Percentiles rank a stretch among this genome's conserved stretches.
Evolutionary conservation across 768 basidiomycete species (phyloP).

Genomic region (Tricholomella constricta): DNA sequence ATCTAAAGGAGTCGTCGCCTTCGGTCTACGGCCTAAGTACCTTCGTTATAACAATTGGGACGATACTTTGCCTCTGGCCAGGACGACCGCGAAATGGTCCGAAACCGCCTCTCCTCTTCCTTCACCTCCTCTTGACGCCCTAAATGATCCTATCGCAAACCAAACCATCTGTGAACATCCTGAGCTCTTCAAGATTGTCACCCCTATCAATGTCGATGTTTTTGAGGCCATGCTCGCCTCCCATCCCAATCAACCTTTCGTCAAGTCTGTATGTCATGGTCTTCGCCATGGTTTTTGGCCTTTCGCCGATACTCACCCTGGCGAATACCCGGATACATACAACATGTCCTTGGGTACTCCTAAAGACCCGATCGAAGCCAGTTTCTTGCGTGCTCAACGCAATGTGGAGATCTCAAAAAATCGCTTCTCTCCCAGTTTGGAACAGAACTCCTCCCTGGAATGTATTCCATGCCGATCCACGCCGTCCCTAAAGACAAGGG

Average conservation of each 20-base stretch:
- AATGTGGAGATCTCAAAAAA: constrained; percentile 16
- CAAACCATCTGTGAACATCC: constrained; percentile 26
- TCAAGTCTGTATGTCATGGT: constrained; percentile 28
- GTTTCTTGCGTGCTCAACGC: constrained; percentile 25
- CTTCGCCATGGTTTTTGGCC: constrained; percentile 48
- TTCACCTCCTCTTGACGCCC: constrained; percentile 11
- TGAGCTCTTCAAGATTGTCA: constrained; percentile 35
- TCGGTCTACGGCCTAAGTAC: constrained; percentile 11
- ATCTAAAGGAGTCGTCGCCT: too few species aligned
- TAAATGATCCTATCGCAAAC: constrained; percentile 14
- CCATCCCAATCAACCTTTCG: constrained; percentile 45
- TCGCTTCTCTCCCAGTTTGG: constrained; percentile 13
- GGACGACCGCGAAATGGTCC: constrained; percentile 19
- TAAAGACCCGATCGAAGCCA: constrained; percentile 5
- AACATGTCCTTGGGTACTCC: constrained; percentile 19
- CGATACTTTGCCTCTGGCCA: background rate
- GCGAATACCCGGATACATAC: constrained; percentile 18
- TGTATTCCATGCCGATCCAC: constrained; percentile 13
- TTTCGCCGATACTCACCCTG: constrained; percentile 25
- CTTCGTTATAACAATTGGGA: constrained; percentile 19
- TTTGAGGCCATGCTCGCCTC: constrained; percentile 18
- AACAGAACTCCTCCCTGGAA: constrained; percentile 22
- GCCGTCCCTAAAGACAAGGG: constrained; percentile 35
- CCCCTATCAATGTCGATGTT: constrained; percentile 21
- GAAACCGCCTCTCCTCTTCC: constrained; percentile 14